phyloP scores from a whole-genome alignment of 2,329 filamentous ascomycete genomes.

The Sporothrix brunneoviolacea region DNA sequence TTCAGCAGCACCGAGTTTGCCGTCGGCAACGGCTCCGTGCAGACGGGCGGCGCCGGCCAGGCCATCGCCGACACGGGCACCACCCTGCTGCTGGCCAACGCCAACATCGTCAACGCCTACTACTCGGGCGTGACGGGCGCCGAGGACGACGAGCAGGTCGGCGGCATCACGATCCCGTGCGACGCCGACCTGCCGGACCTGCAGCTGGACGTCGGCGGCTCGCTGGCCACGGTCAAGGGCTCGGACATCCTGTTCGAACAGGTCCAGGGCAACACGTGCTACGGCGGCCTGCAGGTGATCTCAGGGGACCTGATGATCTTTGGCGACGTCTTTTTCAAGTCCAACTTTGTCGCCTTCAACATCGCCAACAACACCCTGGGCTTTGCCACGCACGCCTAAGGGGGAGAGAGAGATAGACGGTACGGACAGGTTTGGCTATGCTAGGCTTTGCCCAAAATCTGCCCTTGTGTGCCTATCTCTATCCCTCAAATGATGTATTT shows the following conservation, averaged over 20 bases:
- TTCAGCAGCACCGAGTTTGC: slow-evolving; percentile 51
- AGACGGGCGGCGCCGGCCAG: slow-evolving; percentile 35
- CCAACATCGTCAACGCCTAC: slow-evolving; percentile 42
- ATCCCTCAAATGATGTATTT: too few relatives aligned
- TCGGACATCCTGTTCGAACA: slow-evolving; percentile 46
- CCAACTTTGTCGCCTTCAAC: slow-evolving; percentile 53
- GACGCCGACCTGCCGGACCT: slow-evolving; percentile 40
- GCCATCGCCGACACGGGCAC: slow-evolving; percentile 55
- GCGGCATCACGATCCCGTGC: slow-evolving; percentile 44
- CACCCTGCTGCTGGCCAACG: slow-evolving; percentile 55
- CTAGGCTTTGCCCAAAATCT: too few relatives aligned
- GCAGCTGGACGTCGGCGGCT: slow-evolving; percentile 49
- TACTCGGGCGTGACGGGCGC: slow-evolving; percentile 42
- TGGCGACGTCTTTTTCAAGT: slow-evolving; percentile 57
- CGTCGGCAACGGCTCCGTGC: slow-evolving; percentile 38
- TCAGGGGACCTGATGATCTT: slow-evolving; percentile 53
- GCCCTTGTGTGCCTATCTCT: too few relatives aligned
- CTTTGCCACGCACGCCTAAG: slow-evolving; percentile 40
- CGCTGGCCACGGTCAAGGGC: slow-evolving; percentile 50
- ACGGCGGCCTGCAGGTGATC: slow-evolving; percentile 60
- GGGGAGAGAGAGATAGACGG: neutral
- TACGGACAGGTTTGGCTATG: too few relatives aligned
- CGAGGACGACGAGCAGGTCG: slow-evolving; percentile 30
- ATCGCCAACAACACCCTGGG: slow-evolving; percentile 48
- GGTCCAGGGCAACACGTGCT: slow-evolving; percentile 51